Base-by-base conservation (phyloP, 2,329 filamentous ascomycete species). In the Fusarium temperatum region DNA sequence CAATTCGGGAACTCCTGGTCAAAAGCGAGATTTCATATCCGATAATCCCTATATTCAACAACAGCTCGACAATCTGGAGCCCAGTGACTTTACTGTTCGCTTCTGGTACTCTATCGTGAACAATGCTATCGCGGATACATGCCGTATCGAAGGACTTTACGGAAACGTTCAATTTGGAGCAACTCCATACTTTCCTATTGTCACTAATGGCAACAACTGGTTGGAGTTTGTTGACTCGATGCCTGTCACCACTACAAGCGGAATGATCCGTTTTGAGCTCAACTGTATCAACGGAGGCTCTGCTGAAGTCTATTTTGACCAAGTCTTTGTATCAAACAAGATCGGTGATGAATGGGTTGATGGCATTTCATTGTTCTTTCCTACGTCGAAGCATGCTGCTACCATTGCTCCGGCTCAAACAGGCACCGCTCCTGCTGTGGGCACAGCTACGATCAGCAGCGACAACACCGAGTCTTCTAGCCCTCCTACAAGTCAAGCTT, bases 271-370 rank as follows among this genome's bases (percentile, higher is more conserved):
- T 4, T 77, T 77, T 12, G 62, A 71, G 17, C 72, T 77, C 26
- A 63, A 61, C 15, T 77, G 75, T 45, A 30, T 64, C 28, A 56
- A 74, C 4, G 63, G 62, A 9, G 75, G 74, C 17, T 60, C 73
- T 57, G 75, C 75, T 7, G 61, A 73, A 42, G 67, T 75, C n/a
- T 72, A 64, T 42, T 69, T 77, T 32, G 75, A 77, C 7, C 72
- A 77, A 45, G 74, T 76, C n/a, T 77, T 77, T 45, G 59, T 77
- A 17, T 74, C 75, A 1, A 72, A 77, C 38, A 66, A 74, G 45
- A 69, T 76, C 3, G 70, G 48, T 2, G 72, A 76, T 5, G 66
- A 67, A 6, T 62, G 68, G 50, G 56, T 76, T 30, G 75, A 77
- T 9, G 56, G 42, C 6, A 72, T 77, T 8, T 75, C 75, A 2